A percentile compares a stretch with the other conserved stretches of the same genome.
Evolutionary conservation across 2,329 filamentous ascomycete genomes (phyloP).

Genomic region (Neonectria neomacrospora): DNA sequence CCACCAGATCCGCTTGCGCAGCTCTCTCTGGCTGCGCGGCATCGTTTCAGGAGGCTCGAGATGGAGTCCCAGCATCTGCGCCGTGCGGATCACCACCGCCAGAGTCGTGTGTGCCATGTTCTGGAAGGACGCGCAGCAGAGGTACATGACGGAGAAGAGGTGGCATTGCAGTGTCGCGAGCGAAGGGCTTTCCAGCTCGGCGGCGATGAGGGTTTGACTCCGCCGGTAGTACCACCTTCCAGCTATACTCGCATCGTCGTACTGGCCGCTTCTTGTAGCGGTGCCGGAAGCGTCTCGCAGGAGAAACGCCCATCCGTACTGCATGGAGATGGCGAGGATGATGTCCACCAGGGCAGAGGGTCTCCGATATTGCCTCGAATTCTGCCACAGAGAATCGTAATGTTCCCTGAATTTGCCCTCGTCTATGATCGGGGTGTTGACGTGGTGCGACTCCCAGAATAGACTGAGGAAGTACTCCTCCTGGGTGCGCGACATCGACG

Average conservation of each 20-base stretch:
- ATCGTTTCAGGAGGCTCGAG: conserved; percentile 54
- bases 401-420: conserved; percentile 56
- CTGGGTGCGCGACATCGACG: conserved; percentile 54
- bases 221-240: conserved; percentile 60
- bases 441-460: conserved; percentile 59
- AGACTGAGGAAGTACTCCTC: conserved; percentile 59
- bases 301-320: conserved; percentile 52
- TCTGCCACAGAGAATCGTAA: conserved; percentile 54
- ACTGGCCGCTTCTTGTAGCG: background rate
- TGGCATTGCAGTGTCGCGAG: conserved; percentile 61
- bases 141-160: conserved; percentile 57
- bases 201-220: conserved; percentile 55
- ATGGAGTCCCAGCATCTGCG: conserved; percentile 60
- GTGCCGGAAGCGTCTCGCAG: conserved; percentile 1
- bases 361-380: conserved; percentile 43
- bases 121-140: conserved; percentile 59
- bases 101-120: conserved; percentile 58
- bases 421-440: conserved; percentile 53
- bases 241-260: conserved; percentile 54
- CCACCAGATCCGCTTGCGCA: conserved; percentile 65
- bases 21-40: conserved; percentile 51
- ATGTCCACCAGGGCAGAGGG: conserved; percentile 64
- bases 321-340: conserved; percentile 63
- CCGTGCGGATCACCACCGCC: conserved; percentile 55
- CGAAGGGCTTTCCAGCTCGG: conserved; percentile 59